Evolutionary conservation across 2,329 filamentous ascomycete genomes (phyloP).

Genomic region (Tolypocladium paradoxum): DNA sequence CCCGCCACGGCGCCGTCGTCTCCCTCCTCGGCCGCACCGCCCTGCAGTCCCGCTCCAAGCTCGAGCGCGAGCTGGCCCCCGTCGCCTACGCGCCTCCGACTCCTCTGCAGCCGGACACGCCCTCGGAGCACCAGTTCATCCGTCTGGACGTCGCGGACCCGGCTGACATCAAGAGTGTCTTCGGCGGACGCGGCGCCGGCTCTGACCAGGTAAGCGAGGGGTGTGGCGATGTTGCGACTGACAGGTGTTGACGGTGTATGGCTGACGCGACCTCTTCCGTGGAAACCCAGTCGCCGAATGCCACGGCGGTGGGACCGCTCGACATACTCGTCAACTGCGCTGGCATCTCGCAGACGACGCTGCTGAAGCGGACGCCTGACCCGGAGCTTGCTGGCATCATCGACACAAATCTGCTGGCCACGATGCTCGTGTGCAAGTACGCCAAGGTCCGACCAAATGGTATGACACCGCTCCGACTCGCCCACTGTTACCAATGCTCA

Average conservation of each 20-base stretch:
- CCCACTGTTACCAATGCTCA: background rate
- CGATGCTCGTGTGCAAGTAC: conserved; percentile 50
- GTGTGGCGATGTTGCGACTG: background rate
- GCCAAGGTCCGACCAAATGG: conserved; percentile 22
- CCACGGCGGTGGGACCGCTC: conserved; percentile 18
- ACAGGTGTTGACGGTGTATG: background rate
- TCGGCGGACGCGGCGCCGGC: conserved; percentile 6
- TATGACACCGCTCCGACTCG: conserved; percentile 4
- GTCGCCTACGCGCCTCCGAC: conserved; percentile 10
- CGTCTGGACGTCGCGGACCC: conserved; percentile 19
- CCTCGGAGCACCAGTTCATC: conserved; percentile 21
- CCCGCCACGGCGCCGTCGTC: conserved; percentile 46
- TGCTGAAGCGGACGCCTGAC: conserved; percentile 46
- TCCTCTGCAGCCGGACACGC: conserved; percentile 4
- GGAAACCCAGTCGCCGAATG: background rate
- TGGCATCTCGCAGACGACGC: conserved; percentile 55
- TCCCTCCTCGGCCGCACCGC: conserved; percentile 51
- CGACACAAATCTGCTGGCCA: conserved; percentile 58
- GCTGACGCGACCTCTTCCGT: background rate
- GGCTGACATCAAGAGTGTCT: conserved; percentile 18
- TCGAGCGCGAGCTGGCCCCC: conserved; percentile 19
- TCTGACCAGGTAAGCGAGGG: background rate
- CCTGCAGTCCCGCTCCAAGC: conserved; percentile 30
- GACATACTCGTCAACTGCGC: conserved; percentile 71
- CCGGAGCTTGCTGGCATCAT: conserved; percentile 46